Evolutionary conservation across 805 yeast species (phyloP).

Genomic region (Suhomyces sp.): DNA sequence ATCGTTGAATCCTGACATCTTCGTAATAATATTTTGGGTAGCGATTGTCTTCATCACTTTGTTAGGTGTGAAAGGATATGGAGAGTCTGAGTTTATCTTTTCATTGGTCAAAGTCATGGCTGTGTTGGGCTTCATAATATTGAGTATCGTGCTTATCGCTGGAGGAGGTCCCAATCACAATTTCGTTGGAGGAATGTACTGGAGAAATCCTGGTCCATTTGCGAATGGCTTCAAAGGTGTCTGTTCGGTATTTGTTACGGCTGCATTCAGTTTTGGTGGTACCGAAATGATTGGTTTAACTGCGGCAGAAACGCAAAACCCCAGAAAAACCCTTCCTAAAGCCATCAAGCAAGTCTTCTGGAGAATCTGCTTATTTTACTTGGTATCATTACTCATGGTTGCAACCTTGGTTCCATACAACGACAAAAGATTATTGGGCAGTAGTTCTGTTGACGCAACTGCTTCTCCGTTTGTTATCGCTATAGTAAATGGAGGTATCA

Average conservation of each 20-base stretch:
- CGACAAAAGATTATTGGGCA: conserved; percentile 32
- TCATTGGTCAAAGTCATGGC: conserved; percentile 48
- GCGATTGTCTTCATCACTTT: conserved; percentile 47
- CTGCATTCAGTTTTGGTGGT: conserved; percentile 41
- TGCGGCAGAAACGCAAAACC: conserved; percentile 38
- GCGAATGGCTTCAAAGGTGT: conserved; percentile 45
- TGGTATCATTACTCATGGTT: conserved; percentile 23
- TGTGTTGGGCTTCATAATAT: conserved; percentile 46
- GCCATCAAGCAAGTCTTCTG: conserved; percentile 42
- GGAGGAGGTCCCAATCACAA: conserved; percentile 53
- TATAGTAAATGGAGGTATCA: conserved; percentile 57
- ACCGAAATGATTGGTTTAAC: conserved; percentile 41
- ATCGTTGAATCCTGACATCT: conserved; percentile 53
- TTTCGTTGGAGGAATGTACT: conserved; percentile 49
- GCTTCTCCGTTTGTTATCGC: conserved; percentile 82
- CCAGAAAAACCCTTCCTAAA: conserved; percentile 33
- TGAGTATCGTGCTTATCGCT: conserved; percentile 45
- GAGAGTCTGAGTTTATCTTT: conserved; percentile 55
- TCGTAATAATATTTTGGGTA: conserved; percentile 55
- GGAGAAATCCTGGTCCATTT: conserved; percentile 56
- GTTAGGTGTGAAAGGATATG: conserved; percentile 53
- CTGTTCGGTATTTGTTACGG: conserved; percentile 36
- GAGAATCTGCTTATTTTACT: conserved; percentile 38
- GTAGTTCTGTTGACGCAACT: conserved; percentile 52
- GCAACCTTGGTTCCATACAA: conserved; percentile 21